A percentile compares a stretch with the other conserved stretches of the same genome.
phyloP scores from a whole-genome alignment of 768 basidiomycete species.

The Boletus huronensis region DNA sequence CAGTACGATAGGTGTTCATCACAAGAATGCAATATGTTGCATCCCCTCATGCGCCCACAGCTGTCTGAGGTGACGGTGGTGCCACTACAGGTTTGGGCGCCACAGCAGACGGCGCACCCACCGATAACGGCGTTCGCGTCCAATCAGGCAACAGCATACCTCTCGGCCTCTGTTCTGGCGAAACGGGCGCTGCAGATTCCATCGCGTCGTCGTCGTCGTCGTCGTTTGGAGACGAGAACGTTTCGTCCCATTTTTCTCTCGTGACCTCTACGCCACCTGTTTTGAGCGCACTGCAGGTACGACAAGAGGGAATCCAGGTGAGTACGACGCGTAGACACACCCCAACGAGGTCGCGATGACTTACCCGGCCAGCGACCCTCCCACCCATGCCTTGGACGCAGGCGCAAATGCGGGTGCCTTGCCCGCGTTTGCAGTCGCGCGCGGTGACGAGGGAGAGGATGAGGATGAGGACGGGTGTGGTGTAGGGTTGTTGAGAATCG shows the following conservation, averaged over 20 bases:
- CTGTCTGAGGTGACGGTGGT: slow-evolving; percentile 20
- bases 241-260: slow-evolving; percentile 85
- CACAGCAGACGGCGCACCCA: slow-evolving; percentile 61
- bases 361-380: slow-evolving; percentile 89
- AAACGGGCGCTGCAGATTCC: slow-evolving; percentile 6
- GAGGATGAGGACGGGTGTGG: slow-evolving; percentile 47
- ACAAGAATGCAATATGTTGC: slow-evolving; percentile 6
- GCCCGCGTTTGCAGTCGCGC: slow-evolving; percentile 63
- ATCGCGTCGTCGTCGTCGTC: slow-evolving; percentile 44
- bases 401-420: slow-evolving; percentile 87
- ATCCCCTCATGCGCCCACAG: slow-evolving; percentile 32
- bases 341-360: slow-evolving; percentile 23
- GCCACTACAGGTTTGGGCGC: slow-evolving; percentile 7
- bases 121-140: slow-evolving; percentile 62
- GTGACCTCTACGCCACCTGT: slow-evolving; percentile 80
- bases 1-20: slow-evolving; percentile 6
- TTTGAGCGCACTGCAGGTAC: slow-evolving; percentile 73
- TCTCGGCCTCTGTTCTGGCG: slow-evolving; percentile 30
- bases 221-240: slow-evolving; percentile 39
- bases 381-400: slow-evolving; percentile 84
- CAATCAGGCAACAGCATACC: slow-evolving; percentile 74
- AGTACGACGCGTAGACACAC: background rate
- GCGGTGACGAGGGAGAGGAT: slow-evolving; percentile 30
- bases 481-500: slow-evolving; percentile 82
- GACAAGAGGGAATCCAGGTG: background rate